These are phyloP conservation scores for Pleurotus pulmonarius DNA, from an alignment of 768 basidiomycete genomes.

Conservation along the genomic window DNA sequence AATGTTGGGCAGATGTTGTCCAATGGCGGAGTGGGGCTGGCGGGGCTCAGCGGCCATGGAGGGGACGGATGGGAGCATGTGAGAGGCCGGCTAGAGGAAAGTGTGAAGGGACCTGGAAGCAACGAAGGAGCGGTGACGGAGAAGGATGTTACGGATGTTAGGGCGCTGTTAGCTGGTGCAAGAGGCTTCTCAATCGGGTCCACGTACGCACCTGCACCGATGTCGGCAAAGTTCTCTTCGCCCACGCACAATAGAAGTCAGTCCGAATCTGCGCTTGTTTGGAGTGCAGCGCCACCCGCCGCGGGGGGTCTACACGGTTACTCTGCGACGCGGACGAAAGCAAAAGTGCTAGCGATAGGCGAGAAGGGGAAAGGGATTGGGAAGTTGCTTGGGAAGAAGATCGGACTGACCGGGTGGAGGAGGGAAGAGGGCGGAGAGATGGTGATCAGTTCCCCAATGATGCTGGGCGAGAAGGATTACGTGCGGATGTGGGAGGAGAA, in stretches of 20 bases:
- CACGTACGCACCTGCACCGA: not conserved
- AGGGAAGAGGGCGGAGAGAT: not conserved
- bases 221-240: not conserved
- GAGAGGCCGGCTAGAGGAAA: constrained; percentile 1
- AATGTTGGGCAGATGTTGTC: not conserved
- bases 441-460: not conserved
- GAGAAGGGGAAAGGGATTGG: not conserved
- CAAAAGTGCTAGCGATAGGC: not conserved
- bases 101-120: not conserved
- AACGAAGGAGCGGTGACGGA: not conserved
- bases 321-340: too few relatives aligned
- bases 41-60: not conserved
- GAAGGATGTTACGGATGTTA: not conserved
- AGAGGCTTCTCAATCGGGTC: not conserved
- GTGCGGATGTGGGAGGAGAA: not conserved
- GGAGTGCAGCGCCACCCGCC: not conserved
- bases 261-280: not conserved
- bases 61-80: not conserved
- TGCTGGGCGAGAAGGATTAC: not conserved
- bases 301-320: not conserved
- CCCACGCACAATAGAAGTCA: not conserved
- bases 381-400: not conserved
- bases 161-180: not conserved
- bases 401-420: not conserved
- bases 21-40: too few relatives aligned